phyloP scores from a whole-genome alignment of 768 basidiomycete species.

The Mycena albidolilacea region DNA sequence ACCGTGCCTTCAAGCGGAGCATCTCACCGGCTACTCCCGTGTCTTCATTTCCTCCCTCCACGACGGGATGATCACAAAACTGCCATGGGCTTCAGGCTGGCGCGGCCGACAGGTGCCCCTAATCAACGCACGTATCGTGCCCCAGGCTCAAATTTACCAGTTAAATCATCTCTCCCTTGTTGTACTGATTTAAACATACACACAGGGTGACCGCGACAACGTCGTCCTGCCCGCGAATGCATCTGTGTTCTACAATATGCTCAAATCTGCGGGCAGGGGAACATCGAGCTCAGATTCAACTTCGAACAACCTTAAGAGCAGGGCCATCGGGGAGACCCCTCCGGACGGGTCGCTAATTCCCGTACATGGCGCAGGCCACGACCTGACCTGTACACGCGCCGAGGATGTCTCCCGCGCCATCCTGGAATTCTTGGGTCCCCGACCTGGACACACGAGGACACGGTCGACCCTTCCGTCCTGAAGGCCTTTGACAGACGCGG shows the following conservation, averaged over 20 bases:
- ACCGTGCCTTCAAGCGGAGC: too few species aligned
- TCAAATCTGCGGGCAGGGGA: not conserved
- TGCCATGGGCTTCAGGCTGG: too few species aligned
- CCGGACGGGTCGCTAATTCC: slow-evolving; percentile 50
- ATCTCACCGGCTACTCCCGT: too few species aligned
- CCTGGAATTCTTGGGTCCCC: not conserved
- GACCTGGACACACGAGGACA: too few species aligned
- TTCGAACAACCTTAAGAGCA: not conserved
- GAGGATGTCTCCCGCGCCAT: slow-evolving; percentile 44
- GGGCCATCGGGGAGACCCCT: not conserved
- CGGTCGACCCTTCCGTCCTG: too few species aligned
- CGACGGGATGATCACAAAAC: too few species aligned
- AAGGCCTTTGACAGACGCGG: too few species aligned
- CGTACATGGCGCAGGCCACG: slow-evolving; percentile 69
- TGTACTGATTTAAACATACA: too few species aligned
- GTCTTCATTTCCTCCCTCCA: too few species aligned
- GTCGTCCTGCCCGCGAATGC: slow-evolving; percentile 5
- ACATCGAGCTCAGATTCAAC: not conserved
- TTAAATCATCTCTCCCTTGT: not conserved
- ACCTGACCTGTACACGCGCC: slow-evolving; percentile 62
- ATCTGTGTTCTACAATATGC: not conserved
- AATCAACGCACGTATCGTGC: slow-evolving; percentile 20
- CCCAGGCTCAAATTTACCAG: not conserved
- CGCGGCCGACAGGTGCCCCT: slow-evolving; percentile 11
- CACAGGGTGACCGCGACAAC: slow-evolving; percentile 17